Evolutionary conservation across 148 eudicot species (phyloP).

Genomic region (Cornus florida): DNA sequence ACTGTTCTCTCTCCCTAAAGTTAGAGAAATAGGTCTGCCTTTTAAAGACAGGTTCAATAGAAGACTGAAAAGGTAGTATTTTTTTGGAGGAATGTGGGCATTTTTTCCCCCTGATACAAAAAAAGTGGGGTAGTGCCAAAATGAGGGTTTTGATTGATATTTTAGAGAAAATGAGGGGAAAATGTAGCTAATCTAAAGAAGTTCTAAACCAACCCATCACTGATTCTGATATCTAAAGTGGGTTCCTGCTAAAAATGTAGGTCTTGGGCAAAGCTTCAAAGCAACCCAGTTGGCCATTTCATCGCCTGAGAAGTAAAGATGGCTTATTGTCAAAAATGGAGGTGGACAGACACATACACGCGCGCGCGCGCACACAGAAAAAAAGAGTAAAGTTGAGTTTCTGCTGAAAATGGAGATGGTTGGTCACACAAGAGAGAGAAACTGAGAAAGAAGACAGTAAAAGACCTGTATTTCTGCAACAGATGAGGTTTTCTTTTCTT

Average conservation of each 20-base stretch:
- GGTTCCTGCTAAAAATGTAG: constrained; percentile 13
- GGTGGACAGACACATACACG: constrained; percentile 6
- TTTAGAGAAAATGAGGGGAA: constrained; percentile 25
- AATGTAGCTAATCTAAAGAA: constrained; percentile 13
- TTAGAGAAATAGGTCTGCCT: constrained; percentile 4
- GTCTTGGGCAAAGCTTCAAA: constrained; percentile 18
- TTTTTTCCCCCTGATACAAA: constrained; percentile 6
- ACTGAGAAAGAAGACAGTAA: not conserved
- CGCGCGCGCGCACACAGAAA: not conserved
- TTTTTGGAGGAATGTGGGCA: constrained; percentile 23
- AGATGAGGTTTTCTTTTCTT: constrained; percentile 3
- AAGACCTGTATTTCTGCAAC: not conserved
- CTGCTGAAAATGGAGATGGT: not conserved
- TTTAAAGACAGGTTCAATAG: constrained; percentile 14
- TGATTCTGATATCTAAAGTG: not conserved
- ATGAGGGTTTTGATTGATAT: constrained; percentile 27
- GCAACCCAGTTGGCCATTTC: constrained; percentile 31
- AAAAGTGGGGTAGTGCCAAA: not conserved
- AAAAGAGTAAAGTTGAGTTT: not conserved
- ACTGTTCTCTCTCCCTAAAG: not conserved
- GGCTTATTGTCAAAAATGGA: constrained; percentile 5
- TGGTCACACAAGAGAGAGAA: not conserved
- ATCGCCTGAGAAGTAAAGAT: constrained; percentile 6
- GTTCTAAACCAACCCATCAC: constrained; percentile 17
- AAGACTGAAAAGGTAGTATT: constrained; percentile 26